These are phyloP conservation scores for Talaromyces marneffei DNA, from an alignment of 2,329 filamentous ascomycete genomes.

Conservation along the genomic window DNA sequence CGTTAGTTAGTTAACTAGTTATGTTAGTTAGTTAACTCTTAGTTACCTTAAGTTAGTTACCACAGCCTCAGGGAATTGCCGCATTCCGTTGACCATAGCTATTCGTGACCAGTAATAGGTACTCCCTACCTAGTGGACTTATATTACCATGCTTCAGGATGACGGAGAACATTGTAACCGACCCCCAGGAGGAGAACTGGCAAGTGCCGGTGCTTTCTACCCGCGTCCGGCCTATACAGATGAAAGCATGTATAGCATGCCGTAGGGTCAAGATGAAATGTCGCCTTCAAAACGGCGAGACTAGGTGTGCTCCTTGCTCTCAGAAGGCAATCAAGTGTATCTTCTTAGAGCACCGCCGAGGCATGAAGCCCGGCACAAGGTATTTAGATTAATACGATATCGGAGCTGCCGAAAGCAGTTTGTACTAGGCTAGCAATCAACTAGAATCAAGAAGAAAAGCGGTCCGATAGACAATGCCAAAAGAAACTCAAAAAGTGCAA, in stretches of 20 bases:
- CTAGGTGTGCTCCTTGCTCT: slow-evolving; percentile 32
- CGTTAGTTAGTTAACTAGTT: no score
- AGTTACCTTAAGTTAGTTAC: no score
- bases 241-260: slow-evolving; percentile 34
- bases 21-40: no score
- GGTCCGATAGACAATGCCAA: neutral
- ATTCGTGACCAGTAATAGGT: neutral
- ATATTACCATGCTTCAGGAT: neutral
- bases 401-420: neutral
- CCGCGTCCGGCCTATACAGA: neutral
- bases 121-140: neutral
- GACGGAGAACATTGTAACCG: neutral
- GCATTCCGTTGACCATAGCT: neutral
- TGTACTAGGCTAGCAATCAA: neutral
- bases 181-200: neutral
- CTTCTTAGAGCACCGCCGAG: slow-evolving; percentile 36
- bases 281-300: slow-evolving; percentile 16
- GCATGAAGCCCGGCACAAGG: slow-evolving; percentile 31
- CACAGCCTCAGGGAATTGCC: neutral
- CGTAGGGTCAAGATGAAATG: slow-evolving; percentile 39
- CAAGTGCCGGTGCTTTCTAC: neutral
- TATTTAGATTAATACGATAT: slow-evolving; percentile 13
- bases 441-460: neutral
- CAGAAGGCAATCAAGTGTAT: slow-evolving; percentile 35
- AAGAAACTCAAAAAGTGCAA: neutral